phyloP scores from a whole-genome alignment of 805 yeast species.

The Lipomyces anomalus region DNA sequence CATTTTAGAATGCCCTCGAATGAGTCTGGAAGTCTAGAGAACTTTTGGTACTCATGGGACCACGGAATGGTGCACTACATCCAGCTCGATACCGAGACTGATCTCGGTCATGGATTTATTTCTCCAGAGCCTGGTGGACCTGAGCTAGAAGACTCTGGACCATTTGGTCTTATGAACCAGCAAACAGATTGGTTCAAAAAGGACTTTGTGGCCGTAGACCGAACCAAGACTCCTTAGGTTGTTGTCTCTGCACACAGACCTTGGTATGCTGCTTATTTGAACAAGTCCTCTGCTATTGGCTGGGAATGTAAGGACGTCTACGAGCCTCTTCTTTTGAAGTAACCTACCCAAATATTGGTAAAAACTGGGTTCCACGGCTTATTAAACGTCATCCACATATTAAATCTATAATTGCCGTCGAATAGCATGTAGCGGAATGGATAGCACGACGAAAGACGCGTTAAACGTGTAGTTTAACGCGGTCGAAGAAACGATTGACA shows the following conservation, averaged over 20 bases:
- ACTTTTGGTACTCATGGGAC: slow-evolving; percentile 32
- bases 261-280: slow-evolving; percentile 28
- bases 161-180: slow-evolving; percentile 13
- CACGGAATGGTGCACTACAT: slow-evolving; percentile 29
- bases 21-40: slow-evolving; percentile 24
- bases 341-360: no score
- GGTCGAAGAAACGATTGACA: no score
- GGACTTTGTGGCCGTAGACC: slow-evolving; percentile 27
- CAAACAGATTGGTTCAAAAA: slow-evolving; percentile 27
- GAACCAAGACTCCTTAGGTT: slow-evolving; percentile 30
- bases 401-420: no score
- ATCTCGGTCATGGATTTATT: slow-evolving; percentile 24
- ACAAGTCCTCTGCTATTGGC: slow-evolving; percentile 12
- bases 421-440: no score
- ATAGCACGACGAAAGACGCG: no score
- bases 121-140: slow-evolving; percentile 20
- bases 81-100: slow-evolving; percentile 29
- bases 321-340: slow-evolving; percentile 19
- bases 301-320: slow-evolving; percentile 23
- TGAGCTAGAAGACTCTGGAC: slow-evolving; percentile 17
- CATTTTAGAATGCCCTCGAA: slow-evolving; percentile 29
- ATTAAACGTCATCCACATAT: no score
- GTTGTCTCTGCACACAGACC: slow-evolving; percentile 31
- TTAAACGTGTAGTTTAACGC: no score
- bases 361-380: no score